Conservation (phyloP, 371 early-diverging fungal genomes). For the Apophysomyces variabilis region DNA sequence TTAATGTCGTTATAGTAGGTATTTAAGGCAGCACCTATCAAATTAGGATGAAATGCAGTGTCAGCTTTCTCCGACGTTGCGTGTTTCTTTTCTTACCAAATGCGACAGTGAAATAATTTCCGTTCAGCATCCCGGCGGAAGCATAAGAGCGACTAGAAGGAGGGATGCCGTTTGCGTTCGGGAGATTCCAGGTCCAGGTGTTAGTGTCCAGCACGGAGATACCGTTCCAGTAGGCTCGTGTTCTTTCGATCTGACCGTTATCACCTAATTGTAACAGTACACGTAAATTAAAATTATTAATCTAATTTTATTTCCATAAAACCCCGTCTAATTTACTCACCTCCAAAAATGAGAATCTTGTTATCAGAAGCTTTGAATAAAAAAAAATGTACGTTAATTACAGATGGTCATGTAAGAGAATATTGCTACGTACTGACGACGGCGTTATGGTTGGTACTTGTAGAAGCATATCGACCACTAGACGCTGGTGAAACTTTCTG, state of each 20-base stretch:
- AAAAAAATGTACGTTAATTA: constrained; percentile 1
- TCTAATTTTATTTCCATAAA: no score
- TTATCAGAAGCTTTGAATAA: constrained; percentile 33
- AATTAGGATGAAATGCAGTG: not conserved
- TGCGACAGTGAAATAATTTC: constrained; percentile 37
- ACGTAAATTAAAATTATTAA: not conserved
- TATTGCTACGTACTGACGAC: constrained; percentile 44
- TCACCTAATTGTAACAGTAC: constrained; percentile 28
- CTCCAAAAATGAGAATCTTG: constrained; percentile 50
- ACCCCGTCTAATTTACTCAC: constrained; percentile 22
- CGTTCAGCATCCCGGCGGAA: constrained; percentile 40
- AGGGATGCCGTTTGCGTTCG: constrained; percentile 37
- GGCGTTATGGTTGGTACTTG: constrained; percentile 36
- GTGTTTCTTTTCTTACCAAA: constrained; percentile 40
- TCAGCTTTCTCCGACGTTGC: not conserved
- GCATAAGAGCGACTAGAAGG: constrained; percentile 50
- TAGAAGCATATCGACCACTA: constrained; percentile 22
- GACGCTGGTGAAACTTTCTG: constrained; percentile 10
- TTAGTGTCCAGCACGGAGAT: constrained; percentile 43
- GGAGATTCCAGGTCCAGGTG: constrained; percentile 48
- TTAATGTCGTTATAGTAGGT: constrained; percentile 52
- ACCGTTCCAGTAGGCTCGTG: constrained; percentile 31
- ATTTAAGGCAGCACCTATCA: constrained; percentile 38
- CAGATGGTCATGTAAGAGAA: constrained; percentile 5
- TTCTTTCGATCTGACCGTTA: constrained; percentile 25